Percentiles rank a stretch among this genome's conserved stretches.
phyloP scores from a whole-genome alignment of 2,329 filamentous ascomycete genomes.

The Penicillium fuscoglaucum region DNA sequence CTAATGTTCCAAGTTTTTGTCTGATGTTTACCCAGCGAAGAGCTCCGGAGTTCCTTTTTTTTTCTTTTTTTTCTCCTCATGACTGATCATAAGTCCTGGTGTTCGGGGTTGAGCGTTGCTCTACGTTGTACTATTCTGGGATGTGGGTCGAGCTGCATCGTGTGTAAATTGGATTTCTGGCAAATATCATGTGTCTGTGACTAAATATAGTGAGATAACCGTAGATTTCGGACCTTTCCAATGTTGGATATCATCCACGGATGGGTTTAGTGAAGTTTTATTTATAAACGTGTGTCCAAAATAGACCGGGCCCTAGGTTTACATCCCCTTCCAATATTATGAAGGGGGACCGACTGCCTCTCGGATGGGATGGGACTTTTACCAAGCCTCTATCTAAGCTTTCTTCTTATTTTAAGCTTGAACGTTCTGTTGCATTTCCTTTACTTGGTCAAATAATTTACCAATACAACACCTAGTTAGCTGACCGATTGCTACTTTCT shows the following conservation, averaged over 20 bases:
- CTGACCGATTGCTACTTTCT: background rate
- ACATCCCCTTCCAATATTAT: background rate
- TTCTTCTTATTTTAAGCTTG: background rate
- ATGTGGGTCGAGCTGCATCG: slow-evolving; percentile 1
- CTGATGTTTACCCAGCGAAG: slow-evolving; percentile 20
- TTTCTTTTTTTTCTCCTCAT: slow-evolving; percentile 2
- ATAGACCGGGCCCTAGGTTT: background rate
- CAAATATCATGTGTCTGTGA: slow-evolving; percentile 7
- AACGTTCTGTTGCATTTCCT: background rate
- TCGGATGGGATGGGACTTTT: background rate
- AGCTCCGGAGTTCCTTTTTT: slow-evolving; percentile 18
- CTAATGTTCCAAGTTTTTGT: slow-evolving; percentile 12
- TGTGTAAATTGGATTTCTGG: slow-evolving; percentile 11
- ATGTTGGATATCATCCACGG: background rate
- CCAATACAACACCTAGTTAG: background rate
- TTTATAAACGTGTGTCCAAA: background rate
- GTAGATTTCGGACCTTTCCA: background rate
- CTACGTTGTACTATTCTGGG: background rate
- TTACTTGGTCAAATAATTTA: background rate
- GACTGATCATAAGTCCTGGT: slow-evolving; percentile 11
- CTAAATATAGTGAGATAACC: background rate
- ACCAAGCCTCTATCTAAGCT: background rate
- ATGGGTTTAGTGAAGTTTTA: background rate
- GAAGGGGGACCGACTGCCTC: background rate
- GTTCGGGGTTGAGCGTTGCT: slow-evolving; percentile 11